Evolutionary conservation across 257 asterid genomes (phyloP).

Genomic region (Solanum dulcamara): DNA sequence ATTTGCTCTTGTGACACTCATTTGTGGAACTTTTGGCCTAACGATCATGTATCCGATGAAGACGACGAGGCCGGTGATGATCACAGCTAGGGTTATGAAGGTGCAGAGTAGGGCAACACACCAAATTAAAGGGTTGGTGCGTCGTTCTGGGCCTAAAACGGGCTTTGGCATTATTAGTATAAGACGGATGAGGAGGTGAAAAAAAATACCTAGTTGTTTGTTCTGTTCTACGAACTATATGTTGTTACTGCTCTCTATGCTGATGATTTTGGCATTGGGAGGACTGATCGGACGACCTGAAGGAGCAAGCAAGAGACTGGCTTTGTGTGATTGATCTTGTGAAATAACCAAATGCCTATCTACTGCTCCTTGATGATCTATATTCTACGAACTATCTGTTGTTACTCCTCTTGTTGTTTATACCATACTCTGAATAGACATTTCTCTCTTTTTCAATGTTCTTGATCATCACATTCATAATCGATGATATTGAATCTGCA

Average conservation of each 20-base stretch:
- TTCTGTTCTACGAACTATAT: background rate
- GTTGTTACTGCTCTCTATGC: background rate
- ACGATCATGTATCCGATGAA: slow-evolving; percentile 53
- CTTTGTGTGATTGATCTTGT: background rate
- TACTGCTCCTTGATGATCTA: background rate
- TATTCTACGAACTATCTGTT: background rate
- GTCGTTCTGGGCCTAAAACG: slow-evolving; percentile 16
- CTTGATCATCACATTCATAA: background rate
- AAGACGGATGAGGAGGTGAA: background rate
- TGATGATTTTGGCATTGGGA: background rate
- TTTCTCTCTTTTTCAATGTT: background rate
- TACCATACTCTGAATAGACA: background rate
- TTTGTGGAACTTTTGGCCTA: slow-evolving; percentile 55
- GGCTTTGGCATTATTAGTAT: slow-evolving; percentile 27
- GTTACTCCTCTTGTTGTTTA: background rate
- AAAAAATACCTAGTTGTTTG: background rate
- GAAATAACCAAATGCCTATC: background rate
- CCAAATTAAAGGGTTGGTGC: slow-evolving; percentile 66
- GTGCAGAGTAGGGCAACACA: slow-evolving; percentile 52
- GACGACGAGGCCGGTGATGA: slow-evolving; percentile 43
- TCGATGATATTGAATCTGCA: background rate
- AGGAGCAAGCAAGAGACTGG: background rate
- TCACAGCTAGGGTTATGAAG: slow-evolving; percentile 41
- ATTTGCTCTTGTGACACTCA: slow-evolving; percentile 33
- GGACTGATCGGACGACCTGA: background rate